Evolutionary conservation across 345 rosid species (phyloP).

Genomic region (Citrus inodora): DNA sequence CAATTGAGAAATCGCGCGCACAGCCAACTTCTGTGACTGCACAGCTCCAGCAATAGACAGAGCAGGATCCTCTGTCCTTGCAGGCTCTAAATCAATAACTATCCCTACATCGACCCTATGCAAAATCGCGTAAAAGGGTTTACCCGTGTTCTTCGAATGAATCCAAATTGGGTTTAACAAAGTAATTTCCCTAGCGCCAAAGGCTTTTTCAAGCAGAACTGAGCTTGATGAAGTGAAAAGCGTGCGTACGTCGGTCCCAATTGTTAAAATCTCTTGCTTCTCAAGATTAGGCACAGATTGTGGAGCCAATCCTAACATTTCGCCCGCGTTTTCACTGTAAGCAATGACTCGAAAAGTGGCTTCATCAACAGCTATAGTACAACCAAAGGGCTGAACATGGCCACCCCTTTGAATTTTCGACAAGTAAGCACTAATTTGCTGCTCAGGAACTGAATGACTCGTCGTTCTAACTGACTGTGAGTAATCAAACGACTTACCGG

Average conservation of each 20-base stretch:
- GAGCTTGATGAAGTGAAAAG: constrained; percentile 61
- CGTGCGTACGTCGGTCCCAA: constrained; percentile 73
- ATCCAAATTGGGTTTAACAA: constrained; percentile 86
- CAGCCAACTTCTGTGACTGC: constrained; percentile 93
- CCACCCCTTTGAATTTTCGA: constrained; percentile 92
- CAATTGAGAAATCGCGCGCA: constrained; percentile 82
- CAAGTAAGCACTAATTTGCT: constrained; percentile 81
- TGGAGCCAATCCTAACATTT: constrained; percentile 77
- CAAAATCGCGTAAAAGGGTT: constrained; percentile 82
- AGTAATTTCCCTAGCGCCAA: constrained; percentile 88
- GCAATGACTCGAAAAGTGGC: constrained; percentile 61
- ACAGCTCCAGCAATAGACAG: constrained; percentile 96
- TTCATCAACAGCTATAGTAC: constrained; percentile 82
- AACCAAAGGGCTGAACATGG: constrained; percentile 89
- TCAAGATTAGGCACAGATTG: constrained; percentile 87
- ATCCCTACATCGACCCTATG: constrained; percentile 95
- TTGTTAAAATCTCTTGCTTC: constrained; percentile 50
- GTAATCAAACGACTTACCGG: constrained; percentile 85
- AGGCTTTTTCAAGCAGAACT: constrained; percentile 70
- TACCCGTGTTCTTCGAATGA: constrained; percentile 78
- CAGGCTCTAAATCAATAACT: constrained; percentile 96
- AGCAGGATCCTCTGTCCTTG: constrained; percentile 92
- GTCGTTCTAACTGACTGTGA: constrained; percentile 65
- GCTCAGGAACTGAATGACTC: constrained; percentile 64
- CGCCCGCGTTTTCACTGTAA: constrained; percentile 82